Conservation (phyloP, 2,329 filamentous ascomycete genomes). For the Fusarium brachygibbosum region DNA sequence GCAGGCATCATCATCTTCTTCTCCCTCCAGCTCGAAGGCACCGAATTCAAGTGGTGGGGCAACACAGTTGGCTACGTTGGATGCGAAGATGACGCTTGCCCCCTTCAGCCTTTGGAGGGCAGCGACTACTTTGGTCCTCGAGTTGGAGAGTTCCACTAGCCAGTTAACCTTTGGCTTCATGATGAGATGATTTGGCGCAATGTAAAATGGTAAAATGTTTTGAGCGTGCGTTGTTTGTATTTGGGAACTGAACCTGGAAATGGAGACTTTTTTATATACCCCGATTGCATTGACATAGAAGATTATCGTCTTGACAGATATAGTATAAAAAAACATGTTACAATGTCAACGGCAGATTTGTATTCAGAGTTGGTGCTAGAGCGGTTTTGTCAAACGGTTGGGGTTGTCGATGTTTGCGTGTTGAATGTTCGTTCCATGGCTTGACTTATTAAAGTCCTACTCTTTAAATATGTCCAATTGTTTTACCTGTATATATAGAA, state of each 20-base stretch:
- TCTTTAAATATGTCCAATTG: no score
- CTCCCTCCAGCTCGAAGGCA: slow-evolving; percentile 60
- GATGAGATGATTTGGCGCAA: slow-evolving; percentile 45
- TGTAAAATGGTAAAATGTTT: slow-evolving; percentile 36
- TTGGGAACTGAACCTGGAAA: slow-evolving; percentile 39
- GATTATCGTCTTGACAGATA: slow-evolving; percentile 40
- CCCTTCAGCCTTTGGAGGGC: slow-evolving; percentile 51
- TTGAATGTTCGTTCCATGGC: neutral
- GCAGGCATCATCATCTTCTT: slow-evolving; percentile 68
- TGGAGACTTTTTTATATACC: slow-evolving; percentile 46
- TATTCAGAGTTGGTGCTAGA: neutral
- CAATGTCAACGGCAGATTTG: slow-evolving; percentile 4
- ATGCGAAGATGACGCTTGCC: slow-evolving; percentile 59
- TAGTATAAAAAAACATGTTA: slow-evolving; percentile 35
- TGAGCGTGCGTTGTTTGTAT: slow-evolving; percentile 47
- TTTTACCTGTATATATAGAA: no score
- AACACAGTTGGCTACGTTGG: slow-evolving; percentile 59
- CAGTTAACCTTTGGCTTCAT: slow-evolving; percentile 1
- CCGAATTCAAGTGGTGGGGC: slow-evolving; percentile 64
- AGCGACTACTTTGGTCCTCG: slow-evolving; percentile 59
- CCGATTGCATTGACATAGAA: slow-evolving; percentile 43
- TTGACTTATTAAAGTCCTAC: no score
- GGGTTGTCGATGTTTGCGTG: neutral
- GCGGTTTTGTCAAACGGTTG: neutral
- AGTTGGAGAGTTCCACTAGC: slow-evolving; percentile 54